phyloP scores from a whole-genome alignment of 2,329 filamentous ascomycete genomes.

The Paecilomyces sp. region DNA sequence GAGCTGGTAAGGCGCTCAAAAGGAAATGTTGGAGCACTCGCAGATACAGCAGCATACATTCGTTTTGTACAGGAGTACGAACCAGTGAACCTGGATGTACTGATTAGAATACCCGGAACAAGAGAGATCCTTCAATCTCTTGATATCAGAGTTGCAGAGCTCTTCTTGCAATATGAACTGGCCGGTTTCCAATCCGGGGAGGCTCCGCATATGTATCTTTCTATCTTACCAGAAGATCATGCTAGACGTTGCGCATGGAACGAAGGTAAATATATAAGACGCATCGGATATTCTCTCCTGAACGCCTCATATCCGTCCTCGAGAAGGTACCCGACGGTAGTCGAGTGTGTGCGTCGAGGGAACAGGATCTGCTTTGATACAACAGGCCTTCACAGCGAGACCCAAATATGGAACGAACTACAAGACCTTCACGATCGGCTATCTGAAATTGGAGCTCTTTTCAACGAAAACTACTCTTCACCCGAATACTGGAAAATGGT shows the following conservation, averaged over 20 bases:
- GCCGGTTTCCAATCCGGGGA: conserved; percentile 13
- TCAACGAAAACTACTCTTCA: conserved; percentile 5
- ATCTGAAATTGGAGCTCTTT: conserved; percentile 8
- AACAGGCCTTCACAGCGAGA: conserved; percentile 15
- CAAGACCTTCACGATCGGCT: conserved; percentile 15
- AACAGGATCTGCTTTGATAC: conserved; percentile 23
- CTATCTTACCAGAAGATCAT: conserved; percentile 54
- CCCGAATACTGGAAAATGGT: conserved; percentile 27
- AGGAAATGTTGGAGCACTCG: conserved; percentile 7
- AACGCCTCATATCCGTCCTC: conserved; percentile 25
- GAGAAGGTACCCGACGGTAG: conserved; percentile 13
- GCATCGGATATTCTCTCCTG: conserved; percentile 50
- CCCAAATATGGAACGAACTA: conserved; percentile 12
- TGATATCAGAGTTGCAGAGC: conserved; percentile 47
- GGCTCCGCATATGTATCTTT: conserved; percentile 53
- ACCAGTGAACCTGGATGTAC: conserved; percentile 6
- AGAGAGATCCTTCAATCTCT: conserved; percentile 16
- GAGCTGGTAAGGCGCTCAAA: conserved; percentile 27
- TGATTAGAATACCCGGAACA: not conserved
- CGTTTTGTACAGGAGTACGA: conserved; percentile 31
- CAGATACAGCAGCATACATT: conserved; percentile 15
- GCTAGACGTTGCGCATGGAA: conserved; percentile 52
- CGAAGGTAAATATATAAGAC: conserved; percentile 44
- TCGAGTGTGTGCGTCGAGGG: conserved; percentile 32
- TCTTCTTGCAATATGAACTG: conserved; percentile 38